These are phyloP conservation scores for Knoxia roxburghii DNA, from an alignment of 257 asterid genomes.

Conservation along the genomic window DNA sequence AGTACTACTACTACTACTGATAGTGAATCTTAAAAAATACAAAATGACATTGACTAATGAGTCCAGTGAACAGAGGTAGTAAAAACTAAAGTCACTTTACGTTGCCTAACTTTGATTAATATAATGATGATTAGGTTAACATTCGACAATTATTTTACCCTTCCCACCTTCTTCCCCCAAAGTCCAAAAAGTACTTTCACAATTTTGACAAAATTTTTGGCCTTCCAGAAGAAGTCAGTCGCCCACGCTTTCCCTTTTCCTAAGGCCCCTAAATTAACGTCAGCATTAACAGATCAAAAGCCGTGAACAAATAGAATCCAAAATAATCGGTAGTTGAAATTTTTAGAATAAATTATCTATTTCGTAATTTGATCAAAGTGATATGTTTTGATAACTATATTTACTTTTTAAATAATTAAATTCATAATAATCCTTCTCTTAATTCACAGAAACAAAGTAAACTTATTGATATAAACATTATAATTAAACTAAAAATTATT, in stretches of 20 bases:
- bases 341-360: too few relatives aligned
- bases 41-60: background rate
- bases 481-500: too few relatives aligned
- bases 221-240: constrained; percentile 26
- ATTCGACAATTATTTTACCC: constrained; percentile 6
- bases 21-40: background rate
- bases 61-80: background rate
- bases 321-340: too few relatives aligned
- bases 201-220: constrained; percentile 30
- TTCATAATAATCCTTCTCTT: too few relatives aligned
- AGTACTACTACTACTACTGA: too few relatives aligned
- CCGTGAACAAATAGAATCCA: too few relatives aligned
- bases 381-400: too few relatives aligned
- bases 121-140: constrained; percentile 40
- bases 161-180: constrained; percentile 15
- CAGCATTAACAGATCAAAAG: constrained; percentile 9
- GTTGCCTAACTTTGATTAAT: constrained; percentile 47
- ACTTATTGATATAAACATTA: too few relatives aligned
- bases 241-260: constrained; percentile 32
- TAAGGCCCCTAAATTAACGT: constrained; percentile 13
- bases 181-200: constrained; percentile 19
- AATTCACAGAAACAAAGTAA: too few relatives aligned
- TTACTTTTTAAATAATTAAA: too few relatives aligned
- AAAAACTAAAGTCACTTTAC: constrained; percentile 21
- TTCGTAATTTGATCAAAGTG: too few relatives aligned